A percentile compares a stretch with the other conserved stretches of the same genome.
Evolutionary conservation across 2,329 filamentous ascomycete genomes (phyloP).

Genomic region (Fusarium algeriense): DNA sequence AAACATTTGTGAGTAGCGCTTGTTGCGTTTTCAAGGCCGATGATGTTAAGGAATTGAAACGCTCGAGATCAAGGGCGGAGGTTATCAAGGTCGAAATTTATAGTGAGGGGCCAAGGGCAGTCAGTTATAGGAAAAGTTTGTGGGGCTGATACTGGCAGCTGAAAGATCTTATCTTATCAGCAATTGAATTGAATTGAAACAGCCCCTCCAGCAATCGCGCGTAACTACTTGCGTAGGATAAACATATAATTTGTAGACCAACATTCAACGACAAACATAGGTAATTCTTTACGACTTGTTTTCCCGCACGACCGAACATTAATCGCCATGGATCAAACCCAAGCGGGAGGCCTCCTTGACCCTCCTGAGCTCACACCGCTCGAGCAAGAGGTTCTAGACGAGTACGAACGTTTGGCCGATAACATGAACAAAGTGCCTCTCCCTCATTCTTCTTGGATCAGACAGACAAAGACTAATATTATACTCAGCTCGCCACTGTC

Average conservation of each 20-base stretch:
- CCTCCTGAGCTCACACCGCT: slow-evolving; percentile 77
- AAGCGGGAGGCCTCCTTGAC: slow-evolving; percentile 50
- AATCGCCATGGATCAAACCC: slow-evolving; percentile 40
- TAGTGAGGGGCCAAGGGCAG: too few relatives aligned
- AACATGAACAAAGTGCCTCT: slow-evolving; percentile 87
- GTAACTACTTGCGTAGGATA: not conserved
- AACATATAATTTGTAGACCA: slow-evolving; percentile 7
- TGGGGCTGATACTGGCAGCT: not conserved
- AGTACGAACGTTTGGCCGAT: slow-evolving; percentile 87
- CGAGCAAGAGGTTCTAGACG: slow-evolving; percentile 94
- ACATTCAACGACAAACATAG: not conserved
- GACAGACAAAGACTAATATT: slow-evolving; percentile 1
- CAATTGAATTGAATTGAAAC: not conserved
- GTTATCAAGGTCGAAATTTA: too few relatives aligned
- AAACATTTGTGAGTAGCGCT: too few relatives aligned
- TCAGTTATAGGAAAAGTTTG: too few relatives aligned
- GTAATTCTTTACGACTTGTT: not conserved
- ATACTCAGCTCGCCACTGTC: slow-evolving; percentile 65
- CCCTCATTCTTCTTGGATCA: not conserved
- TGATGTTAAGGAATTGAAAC: too few relatives aligned
- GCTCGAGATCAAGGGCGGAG: too few relatives aligned
- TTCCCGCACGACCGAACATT: not conserved
- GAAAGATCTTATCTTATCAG: slow-evolving; percentile 17
- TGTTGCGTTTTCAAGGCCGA: too few relatives aligned
- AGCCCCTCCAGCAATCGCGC: slow-evolving; percentile 20